Conservation (phyloP, 73 alveolate species). For the Paramecium primaurelia region DNA sequence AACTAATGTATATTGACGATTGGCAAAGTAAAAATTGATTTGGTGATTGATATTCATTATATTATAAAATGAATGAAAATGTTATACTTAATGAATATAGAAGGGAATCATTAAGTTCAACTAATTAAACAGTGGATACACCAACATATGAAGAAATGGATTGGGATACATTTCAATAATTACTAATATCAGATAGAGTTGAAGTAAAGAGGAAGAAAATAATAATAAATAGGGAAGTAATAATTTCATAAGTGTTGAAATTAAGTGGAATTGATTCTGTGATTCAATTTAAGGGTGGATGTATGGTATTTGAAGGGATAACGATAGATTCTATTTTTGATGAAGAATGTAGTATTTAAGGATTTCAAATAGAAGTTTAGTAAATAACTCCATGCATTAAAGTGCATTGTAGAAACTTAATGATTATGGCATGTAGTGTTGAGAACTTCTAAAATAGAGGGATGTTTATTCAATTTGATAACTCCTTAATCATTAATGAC, state of each 20-base stretch:
- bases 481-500: background rate
- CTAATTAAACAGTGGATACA: background rate
- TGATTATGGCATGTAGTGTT: background rate
- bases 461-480: background rate
- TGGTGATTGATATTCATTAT: background rate
- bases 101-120: background rate
- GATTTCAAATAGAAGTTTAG: background rate
- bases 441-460: background rate
- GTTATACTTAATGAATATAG: background rate
- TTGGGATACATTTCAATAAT: background rate
- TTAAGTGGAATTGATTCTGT: background rate
- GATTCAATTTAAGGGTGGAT: background rate
- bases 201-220: background rate
- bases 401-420: background rate
- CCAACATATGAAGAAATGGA: background rate
- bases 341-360: background rate
- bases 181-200: background rate
- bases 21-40: background rate
- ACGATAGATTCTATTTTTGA: background rate
- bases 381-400: background rate
- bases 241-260: background rate
- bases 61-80: background rate
- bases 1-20: background rate
- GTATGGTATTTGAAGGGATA: background rate
- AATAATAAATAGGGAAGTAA: background rate